Evolutionary conservation across 1,139 yeast species (phyloP).

Genomic region (Spencermartinsiella ligniputridi): DNA sequence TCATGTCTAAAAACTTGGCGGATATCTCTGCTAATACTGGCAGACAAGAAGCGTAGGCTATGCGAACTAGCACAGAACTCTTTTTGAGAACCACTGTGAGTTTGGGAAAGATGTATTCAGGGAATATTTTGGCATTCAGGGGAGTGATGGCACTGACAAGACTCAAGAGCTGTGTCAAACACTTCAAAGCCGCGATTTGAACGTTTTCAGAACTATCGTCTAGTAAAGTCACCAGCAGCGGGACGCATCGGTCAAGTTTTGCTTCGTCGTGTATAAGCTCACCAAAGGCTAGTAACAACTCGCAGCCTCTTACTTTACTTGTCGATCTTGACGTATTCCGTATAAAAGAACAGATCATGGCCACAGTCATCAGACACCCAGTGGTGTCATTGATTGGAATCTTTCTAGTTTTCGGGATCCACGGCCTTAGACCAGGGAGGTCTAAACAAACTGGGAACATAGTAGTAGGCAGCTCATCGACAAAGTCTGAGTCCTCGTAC

Average conservation of each 20-base stretch:
- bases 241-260: slow-evolving; percentile 79
- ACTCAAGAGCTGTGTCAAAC: slow-evolving; percentile 49
- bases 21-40: slow-evolving; percentile 67
- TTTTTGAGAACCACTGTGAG: slow-evolving; percentile 44
- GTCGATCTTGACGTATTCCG: slow-evolving; percentile 61
- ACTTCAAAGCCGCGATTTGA: slow-evolving; percentile 42
- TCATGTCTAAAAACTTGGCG: slow-evolving; percentile 59
- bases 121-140: slow-evolving; percentile 67
- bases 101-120: slow-evolving; percentile 79
- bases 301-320: slow-evolving; percentile 67
- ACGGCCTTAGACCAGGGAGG: slow-evolving; percentile 42
- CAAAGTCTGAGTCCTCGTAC: slow-evolving; percentile 25
- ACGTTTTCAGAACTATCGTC: slow-evolving; percentile 55
- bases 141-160: slow-evolving; percentile 70
- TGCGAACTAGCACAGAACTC: slow-evolving; percentile 48
- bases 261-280: slow-evolving; percentile 78
- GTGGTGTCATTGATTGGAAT: slow-evolving; percentile 36
- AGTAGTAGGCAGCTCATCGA: slow-evolving; percentile 4
- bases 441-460: slow-evolving; percentile 43
- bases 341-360: slow-evolving; percentile 59
- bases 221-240: slow-evolving; percentile 60
- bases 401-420: slow-evolving; percentile 22
- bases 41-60: slow-evolving; percentile 66
- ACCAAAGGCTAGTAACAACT: slow-evolving; percentile 68
- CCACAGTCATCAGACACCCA: slow-evolving; percentile 59